Base-by-base conservation (phyloP, 345 rosid species). In the Acer yangbiense region DNA sequence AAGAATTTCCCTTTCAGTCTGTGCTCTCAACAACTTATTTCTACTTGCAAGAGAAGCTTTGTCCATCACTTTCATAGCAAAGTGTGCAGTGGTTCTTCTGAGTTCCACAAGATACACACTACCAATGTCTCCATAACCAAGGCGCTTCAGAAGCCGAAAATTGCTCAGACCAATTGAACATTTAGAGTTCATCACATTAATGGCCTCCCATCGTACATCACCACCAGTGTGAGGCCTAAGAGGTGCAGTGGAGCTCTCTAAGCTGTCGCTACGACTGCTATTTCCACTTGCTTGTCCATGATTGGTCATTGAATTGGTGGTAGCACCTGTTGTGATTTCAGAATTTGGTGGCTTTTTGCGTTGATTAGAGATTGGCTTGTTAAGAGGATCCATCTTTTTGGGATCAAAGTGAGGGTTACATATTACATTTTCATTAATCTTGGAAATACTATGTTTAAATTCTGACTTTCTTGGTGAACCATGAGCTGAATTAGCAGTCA, bases 71-170 rank as follows among this genome's bases (percentile, higher is more conserved):
- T 90, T 90, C 97, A 93, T 90, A 7, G 98, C 98, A 35, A 94
- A 94, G 76, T 85, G 75, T 0, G 93, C 81, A 74, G 72, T 85
- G 23, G 94, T 88, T 60, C 97, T 97, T 79, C 91, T 81, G 16
- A 94, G 94, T 74, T 92, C 89, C 20, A 88, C 93, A 5, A 91
- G 84, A 74, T 88, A 88, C 44, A 91, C 93, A 67, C 91, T 90
- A 21, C 97, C 98, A 29, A 94, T 94, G 79, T 94, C 98, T 68
- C 98, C 98, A 74, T 93, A 89, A 1, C 98, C 97, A 1, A 93
- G 90, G 69, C 97, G 88, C 85, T 93, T 94, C 32, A 93, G 89
- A 65, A 94, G 93, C 62, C 97, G 82, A 58, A 94, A 93, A 69
- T 93, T 87, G 85, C 89, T 89, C 14, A 91, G 88, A 2, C 97